Evolutionary conservation across 106 monocot species (phyloP).

Genomic region (Dioscorea alata): DNA sequence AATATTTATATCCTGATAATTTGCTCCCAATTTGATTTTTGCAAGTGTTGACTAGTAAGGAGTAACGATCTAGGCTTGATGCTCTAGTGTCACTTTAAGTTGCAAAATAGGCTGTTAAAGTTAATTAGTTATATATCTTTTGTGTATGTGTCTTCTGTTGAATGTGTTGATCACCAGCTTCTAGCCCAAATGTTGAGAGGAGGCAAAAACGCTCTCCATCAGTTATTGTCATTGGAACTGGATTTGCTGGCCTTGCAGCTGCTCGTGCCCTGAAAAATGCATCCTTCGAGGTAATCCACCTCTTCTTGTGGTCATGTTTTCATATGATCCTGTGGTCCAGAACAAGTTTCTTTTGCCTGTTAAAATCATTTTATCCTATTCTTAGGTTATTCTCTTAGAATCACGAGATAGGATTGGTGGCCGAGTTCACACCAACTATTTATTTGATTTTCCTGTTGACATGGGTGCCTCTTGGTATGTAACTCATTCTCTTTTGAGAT

Average conservation of each 20-base stretch:
- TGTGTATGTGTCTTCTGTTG: too few relatives aligned
- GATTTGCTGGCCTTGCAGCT: slow-evolving; percentile 75
- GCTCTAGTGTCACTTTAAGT: too few relatives aligned
- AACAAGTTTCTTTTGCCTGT: too few relatives aligned
- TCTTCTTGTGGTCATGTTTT: too few relatives aligned
- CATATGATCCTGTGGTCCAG: too few relatives aligned
- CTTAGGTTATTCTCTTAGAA: slow-evolving; percentile 86
- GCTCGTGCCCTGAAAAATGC: slow-evolving; percentile 79
- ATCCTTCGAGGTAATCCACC: slow-evolving; percentile 59
- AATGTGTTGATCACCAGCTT: slow-evolving; percentile 13
- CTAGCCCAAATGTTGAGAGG: slow-evolving; percentile 27
- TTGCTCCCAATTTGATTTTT: too few relatives aligned
- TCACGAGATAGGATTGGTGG: slow-evolving; percentile 93
- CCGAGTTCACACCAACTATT: slow-evolving; percentile 76
- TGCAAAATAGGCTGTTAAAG: too few relatives aligned
- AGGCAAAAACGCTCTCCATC: slow-evolving; percentile 34
- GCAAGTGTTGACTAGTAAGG: too few relatives aligned
- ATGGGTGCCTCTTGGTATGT: slow-evolving; percentile 91
- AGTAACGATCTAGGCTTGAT: too few relatives aligned
- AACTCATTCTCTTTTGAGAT: not conserved
- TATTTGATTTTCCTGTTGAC: slow-evolving; percentile 94
- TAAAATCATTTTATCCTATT: not conserved
- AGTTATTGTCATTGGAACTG: slow-evolving; percentile 71
- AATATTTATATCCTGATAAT: too few relatives aligned
- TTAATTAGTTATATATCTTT: too few relatives aligned